Evolutionary conservation across 2,329 filamentous ascomycete species (phyloP).

Genomic region (Nemania sp.): DNA sequence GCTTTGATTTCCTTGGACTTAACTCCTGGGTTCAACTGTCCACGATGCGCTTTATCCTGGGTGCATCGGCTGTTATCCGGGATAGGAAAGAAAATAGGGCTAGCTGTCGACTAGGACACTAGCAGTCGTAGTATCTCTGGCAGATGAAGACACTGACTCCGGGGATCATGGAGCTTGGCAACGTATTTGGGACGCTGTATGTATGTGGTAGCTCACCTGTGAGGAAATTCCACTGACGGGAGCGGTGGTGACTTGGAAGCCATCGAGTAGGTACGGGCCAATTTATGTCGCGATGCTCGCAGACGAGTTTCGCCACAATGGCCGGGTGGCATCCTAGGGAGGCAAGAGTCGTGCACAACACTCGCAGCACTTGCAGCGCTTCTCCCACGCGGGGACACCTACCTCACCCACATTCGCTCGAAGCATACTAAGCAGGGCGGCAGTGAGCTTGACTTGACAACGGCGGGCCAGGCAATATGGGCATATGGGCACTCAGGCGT

Average conservation of each 20-base stretch:
- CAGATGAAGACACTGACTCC: conserved; percentile 23
- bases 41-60: conserved; percentile 21
- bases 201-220: conserved; percentile 25
- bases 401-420: conserved; percentile 21
- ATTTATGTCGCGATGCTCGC: conserved; percentile 25
- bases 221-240: conserved; percentile 15
- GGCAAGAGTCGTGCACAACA: conserved; percentile 18
- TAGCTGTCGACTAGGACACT: conserved; percentile 22
- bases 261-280: conserved; percentile 13
- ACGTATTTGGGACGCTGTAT: conserved; percentile 15
- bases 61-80: conserved; percentile 18
- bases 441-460: conserved; percentile 12
- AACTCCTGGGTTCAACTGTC: conserved; percentile 23
- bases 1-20: conserved; percentile 17
- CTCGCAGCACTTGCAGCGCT: too few relatives aligned
- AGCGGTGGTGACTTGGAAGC: background rate
- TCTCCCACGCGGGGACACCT: conserved; percentile 15
- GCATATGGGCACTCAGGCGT: conserved; percentile 16
- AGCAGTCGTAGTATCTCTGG: conserved; percentile 21
- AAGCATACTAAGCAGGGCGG: conserved; percentile 20
- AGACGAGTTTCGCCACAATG: conserved; percentile 21
- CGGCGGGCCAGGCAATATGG: conserved; percentile 12
- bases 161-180: conserved; percentile 6
- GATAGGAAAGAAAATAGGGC: conserved; percentile 19
- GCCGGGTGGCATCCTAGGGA: conserved; percentile 23